These are phyloP conservation scores for Alisma plantagoaquatica DNA, from an alignment of 106 monocot genomes.

Conservation along the genomic window DNA sequence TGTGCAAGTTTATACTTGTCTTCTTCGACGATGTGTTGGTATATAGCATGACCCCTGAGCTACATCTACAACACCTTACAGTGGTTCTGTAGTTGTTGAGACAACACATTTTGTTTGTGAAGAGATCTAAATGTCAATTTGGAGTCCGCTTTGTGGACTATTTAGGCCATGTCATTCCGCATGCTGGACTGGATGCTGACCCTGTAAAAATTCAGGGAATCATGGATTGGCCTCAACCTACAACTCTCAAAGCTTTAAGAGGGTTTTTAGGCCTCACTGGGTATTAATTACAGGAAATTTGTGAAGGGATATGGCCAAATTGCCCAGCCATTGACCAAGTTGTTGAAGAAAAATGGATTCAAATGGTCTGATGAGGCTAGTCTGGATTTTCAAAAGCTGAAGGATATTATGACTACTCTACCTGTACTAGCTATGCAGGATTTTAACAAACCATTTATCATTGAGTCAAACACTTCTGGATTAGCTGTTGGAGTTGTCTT, in stretches of 20 bases:
- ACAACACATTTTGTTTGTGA: not conserved
- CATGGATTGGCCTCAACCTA: not conserved
- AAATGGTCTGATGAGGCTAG: too few species aligned
- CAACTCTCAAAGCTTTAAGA: not conserved
- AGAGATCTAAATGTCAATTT: not conserved
- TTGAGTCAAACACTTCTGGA: too few species aligned
- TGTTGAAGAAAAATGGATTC: too few species aligned
- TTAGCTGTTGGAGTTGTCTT: not conserved
- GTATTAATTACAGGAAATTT: slow-evolving; percentile 1
- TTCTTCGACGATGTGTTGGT: too few species aligned
- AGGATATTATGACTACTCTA: too few species aligned
- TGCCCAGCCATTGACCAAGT: too few species aligned
- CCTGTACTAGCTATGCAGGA: too few species aligned
- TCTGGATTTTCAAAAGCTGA: too few species aligned
- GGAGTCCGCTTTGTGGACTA: not conserved
- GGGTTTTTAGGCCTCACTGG: slow-evolving; percentile 1
- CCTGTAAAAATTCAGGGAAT: not conserved
- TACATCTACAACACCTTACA: not conserved
- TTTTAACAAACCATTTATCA: too few species aligned
- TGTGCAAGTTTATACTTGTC: too few species aligned
- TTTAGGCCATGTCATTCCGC: not conserved
- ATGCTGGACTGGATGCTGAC: not conserved
- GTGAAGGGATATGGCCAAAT: too few species aligned
- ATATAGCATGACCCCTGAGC: not conserved
- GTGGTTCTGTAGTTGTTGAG: not conserved